phyloP scores from a whole-genome alignment of 108 stramenopile species.

The Pseudonitzschia delicatissima region DNA sequence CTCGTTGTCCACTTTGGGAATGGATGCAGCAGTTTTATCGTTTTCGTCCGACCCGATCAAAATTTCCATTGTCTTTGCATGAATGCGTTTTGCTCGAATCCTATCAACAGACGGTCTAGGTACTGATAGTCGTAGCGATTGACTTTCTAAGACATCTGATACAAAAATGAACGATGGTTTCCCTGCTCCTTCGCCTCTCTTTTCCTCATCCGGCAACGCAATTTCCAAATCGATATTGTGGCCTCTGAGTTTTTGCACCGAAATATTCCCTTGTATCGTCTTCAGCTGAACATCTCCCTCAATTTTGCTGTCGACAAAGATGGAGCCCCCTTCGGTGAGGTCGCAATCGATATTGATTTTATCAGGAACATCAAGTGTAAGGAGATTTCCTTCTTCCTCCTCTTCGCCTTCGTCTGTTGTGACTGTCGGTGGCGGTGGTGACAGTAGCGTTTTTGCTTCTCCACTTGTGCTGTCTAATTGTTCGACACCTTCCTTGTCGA shows the following conservation, averaged over 20 bases:
- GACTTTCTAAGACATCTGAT: slow-evolving; percentile 62
- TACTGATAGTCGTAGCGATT: slow-evolving; percentile 35
- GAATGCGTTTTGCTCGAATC: slow-evolving; percentile 73
- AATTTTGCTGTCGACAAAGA: slow-evolving; percentile 54
- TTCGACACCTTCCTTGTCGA: not conserved
- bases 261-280: slow-evolving; percentile 53
- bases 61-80: slow-evolving; percentile 49
- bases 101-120: slow-evolving; percentile 34
- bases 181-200: not conserved
- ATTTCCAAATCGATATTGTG: slow-evolving; percentile 53
- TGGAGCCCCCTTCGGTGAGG: slow-evolving; percentile 43
- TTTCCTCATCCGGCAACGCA: not conserved
- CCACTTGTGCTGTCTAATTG: not conserved
- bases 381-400: slow-evolving; percentile 8
- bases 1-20: not conserved
- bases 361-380: slow-evolving; percentile 69
- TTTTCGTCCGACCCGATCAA: slow-evolving; percentile 12
- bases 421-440: not conserved
- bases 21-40: slow-evolving; percentile 3
- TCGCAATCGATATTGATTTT: slow-evolving; percentile 66
- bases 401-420: slow-evolving; percentile 9
- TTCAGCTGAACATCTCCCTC: slow-evolving; percentile 67
- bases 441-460: not conserved
- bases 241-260: slow-evolving; percentile 65
- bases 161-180: slow-evolving; percentile 38